Conservation (phyloP, 2,329 filamentous ascomycete species). For the Colletotrichum trifolii region DNA sequence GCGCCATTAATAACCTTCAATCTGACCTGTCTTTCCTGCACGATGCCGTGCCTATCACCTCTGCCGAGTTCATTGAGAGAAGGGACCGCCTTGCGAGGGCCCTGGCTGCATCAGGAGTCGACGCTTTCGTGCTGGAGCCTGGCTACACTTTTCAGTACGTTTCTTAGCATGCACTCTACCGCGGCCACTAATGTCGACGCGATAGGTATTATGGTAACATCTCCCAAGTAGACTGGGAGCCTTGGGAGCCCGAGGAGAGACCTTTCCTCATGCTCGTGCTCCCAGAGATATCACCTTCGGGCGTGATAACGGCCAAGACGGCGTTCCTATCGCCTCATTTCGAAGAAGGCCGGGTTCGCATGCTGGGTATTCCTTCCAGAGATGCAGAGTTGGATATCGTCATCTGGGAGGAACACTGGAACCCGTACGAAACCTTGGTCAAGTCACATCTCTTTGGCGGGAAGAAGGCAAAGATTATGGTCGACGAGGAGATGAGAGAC, state of each 20-base stretch:
- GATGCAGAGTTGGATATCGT: slow-evolving; percentile 63
- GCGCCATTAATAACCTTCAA: slow-evolving; percentile 63
- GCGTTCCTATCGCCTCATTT: slow-evolving; percentile 70
- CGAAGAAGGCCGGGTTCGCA: slow-evolving; percentile 67
- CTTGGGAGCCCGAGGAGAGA: slow-evolving; percentile 73
- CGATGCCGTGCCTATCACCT: slow-evolving; percentile 56
- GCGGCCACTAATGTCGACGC: background rate
- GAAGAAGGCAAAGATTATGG: slow-evolving; percentile 60
- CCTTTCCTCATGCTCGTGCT: slow-evolving; percentile 72
- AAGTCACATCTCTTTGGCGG: slow-evolving; percentile 53
- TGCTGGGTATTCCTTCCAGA: slow-evolving; percentile 68
- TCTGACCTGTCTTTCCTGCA: slow-evolving; percentile 63
- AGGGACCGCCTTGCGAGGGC: slow-evolving; percentile 67
- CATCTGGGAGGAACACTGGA: slow-evolving; percentile 73
- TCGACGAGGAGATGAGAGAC: slow-evolving; percentile 73
- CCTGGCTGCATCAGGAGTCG: slow-evolving; percentile 59
- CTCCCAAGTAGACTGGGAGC: slow-evolving; percentile 71
- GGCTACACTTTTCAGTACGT: slow-evolving; percentile 70
- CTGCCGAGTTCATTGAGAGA: slow-evolving; percentile 64
- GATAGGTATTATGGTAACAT: slow-evolving; percentile 68
- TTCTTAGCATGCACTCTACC: background rate
- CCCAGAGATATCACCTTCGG: slow-evolving; percentile 53
- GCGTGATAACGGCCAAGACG: slow-evolving; percentile 61
- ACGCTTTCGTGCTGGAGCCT: slow-evolving; percentile 72
- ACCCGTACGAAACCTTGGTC: slow-evolving; percentile 67